A percentile compares a stretch with the other conserved stretches of the same genome.
These are phyloP conservation scores for Dionaea muscipula DNA, from an alignment of 179 eudicot species.

Conservation along the genomic window DNA sequence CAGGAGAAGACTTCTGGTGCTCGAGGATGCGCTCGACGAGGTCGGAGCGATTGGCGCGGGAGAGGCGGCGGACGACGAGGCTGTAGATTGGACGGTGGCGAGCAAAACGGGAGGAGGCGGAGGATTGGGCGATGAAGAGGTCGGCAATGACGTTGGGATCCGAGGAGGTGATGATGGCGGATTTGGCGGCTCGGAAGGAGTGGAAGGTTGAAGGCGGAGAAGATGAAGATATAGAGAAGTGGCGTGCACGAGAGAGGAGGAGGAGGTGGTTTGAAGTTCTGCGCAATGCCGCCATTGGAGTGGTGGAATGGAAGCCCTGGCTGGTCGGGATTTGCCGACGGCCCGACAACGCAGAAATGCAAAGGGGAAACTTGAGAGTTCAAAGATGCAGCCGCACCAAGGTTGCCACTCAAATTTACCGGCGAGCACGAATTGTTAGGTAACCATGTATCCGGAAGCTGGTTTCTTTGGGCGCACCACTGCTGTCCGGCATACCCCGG, in stretches of 20 bases:
- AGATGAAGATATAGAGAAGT: slow-evolving; percentile 11
- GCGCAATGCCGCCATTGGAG: slow-evolving; percentile 9
- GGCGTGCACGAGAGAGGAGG: slow-evolving; percentile 6
- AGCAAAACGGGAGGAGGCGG: slow-evolving; percentile 12
- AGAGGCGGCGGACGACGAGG: slow-evolving; percentile 15
- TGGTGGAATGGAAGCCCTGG: too few relatives aligned
- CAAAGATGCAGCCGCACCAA: too few relatives aligned
- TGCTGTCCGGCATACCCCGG: too few relatives aligned
- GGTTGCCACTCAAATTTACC: too few relatives aligned
- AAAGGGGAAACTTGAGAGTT: too few relatives aligned
- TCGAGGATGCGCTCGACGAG: slow-evolving; percentile 11
- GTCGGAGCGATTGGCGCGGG: slow-evolving; percentile 15
- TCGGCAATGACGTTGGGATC: slow-evolving; percentile 22
- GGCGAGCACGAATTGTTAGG: too few relatives aligned
- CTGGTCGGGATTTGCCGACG: too few relatives aligned
- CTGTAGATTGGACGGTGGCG: slow-evolving; percentile 22
- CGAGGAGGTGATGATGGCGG: slow-evolving; percentile 12
- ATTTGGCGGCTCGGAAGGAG: slow-evolving; percentile 20
- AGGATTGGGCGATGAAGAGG: slow-evolving; percentile 15
- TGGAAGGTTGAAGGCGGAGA: slow-evolving; percentile 7
- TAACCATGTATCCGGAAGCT: too few relatives aligned
- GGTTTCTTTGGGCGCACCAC: too few relatives aligned
- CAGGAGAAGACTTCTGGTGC: neutral
- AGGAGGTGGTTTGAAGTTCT: slow-evolving; percentile 5
- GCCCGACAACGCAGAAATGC: too few relatives aligned